Percentiles rank a stretch among this genome's conserved stretches.
Evolutionary conservation across 495 filamentous ascomycete species (phyloP).

Genomic region (Tuber aestivum): DNA sequence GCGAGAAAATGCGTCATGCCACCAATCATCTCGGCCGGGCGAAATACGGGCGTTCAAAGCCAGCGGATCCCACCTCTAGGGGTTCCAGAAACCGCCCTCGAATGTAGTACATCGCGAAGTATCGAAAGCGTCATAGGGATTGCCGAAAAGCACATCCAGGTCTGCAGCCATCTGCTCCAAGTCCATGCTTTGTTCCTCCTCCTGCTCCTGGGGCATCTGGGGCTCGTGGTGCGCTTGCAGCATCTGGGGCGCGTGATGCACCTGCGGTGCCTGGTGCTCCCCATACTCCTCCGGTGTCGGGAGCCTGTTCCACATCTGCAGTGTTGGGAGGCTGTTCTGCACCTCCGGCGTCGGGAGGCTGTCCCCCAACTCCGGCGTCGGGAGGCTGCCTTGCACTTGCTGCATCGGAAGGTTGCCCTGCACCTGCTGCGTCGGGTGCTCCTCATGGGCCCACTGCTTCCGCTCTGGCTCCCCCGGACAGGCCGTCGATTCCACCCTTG

Average conservation of each 20-base stretch:
- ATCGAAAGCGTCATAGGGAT: not conserved
- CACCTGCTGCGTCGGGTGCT: not conserved
- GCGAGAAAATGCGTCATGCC: not conserved
- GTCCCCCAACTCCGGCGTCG: too few relatives aligned
- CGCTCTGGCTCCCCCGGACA: not conserved
- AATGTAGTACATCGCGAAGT: not conserved
- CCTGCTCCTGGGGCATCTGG: not conserved
- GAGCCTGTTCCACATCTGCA: too few relatives aligned
- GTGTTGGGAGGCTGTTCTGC: too few relatives aligned
- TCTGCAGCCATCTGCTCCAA: not conserved
- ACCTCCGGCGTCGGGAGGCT: too few relatives aligned
- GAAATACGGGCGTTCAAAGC: not conserved
- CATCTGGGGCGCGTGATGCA: too few relatives aligned
- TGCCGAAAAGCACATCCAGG: not conserved
- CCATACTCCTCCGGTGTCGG: too few relatives aligned
- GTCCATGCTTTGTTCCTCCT: not conserved
- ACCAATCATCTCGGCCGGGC: not conserved
- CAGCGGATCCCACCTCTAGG: not conserved
- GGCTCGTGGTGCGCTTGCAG: too few relatives aligned
- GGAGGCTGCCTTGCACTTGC: too few relatives aligned
- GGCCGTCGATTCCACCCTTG: not conserved
- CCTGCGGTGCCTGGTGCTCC: too few relatives aligned
- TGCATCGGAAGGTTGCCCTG: too few relatives aligned
- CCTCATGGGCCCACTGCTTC: not conserved
- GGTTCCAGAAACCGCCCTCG: not conserved